Evolutionary conservation across 306 rosid species (phyloP).

Genomic region (Ochetophila trinervis): DNA sequence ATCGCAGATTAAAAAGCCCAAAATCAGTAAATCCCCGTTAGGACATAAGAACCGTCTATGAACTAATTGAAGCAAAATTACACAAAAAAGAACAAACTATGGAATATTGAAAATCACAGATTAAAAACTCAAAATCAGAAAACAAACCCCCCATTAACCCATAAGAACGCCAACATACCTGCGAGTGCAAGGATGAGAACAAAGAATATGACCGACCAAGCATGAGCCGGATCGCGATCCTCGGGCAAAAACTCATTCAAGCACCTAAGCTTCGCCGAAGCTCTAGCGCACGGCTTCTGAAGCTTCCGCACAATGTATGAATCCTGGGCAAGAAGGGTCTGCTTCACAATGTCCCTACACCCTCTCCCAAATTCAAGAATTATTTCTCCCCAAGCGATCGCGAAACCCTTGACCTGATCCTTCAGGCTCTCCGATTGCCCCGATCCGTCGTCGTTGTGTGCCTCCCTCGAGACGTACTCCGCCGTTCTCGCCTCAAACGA

Average conservation of each 20-base stretch:
- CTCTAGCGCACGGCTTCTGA: conserved; percentile 57
- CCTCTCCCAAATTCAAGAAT: conserved; percentile 73
- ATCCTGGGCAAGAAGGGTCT: conserved; percentile 64
- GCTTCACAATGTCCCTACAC: conserved; percentile 68
- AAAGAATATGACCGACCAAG: conserved; percentile 77
- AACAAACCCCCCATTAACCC: background rate
- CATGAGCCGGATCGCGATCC: conserved; percentile 89
- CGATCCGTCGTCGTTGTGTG: conserved; percentile 26
- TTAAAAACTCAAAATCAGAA: background rate
- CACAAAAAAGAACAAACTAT: too few species aligned
- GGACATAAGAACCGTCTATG: background rate
- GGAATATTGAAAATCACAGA: too few species aligned
- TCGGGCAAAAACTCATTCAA: conserved; percentile 85
- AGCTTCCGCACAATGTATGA: conserved; percentile 60
- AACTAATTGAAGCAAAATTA: too few species aligned
- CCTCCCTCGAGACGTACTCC: conserved; percentile 23
- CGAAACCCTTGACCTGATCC: conserved; percentile 77
- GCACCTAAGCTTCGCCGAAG: conserved; percentile 59
- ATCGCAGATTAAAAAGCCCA: too few species aligned
- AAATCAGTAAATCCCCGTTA: background rate
- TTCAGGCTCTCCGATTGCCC: conserved; percentile 63
- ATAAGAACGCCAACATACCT: conserved; percentile 36
- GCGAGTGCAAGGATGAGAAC: conserved; percentile 72
- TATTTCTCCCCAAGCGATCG: conserved; percentile 89
- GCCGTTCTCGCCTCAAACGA: conserved; percentile 30